phyloP scores from a whole-genome alignment of 768 basidiomycete species.

The Trichaptum fuscoviolaceum region DNA sequence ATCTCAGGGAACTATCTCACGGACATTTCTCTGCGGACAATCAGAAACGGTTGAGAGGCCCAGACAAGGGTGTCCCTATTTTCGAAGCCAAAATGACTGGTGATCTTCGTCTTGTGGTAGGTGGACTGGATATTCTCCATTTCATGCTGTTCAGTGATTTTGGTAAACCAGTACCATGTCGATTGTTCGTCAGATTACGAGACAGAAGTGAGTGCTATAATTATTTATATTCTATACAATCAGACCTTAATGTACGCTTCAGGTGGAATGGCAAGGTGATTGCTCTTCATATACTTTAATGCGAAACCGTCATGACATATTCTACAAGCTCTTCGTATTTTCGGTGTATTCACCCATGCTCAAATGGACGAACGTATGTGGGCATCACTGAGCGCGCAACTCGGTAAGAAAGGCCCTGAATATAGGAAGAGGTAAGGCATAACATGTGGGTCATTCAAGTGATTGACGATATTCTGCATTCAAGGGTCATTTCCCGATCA shows the following conservation, averaged over 20 bases:
- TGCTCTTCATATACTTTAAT: background rate
- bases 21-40: conserved; percentile 68
- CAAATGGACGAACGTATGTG: conserved; percentile 42
- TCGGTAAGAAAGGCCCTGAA: conserved; percentile 40
- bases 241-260: background rate
- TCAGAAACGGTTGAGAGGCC: conserved; percentile 51
- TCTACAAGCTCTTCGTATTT: conserved; percentile 39
- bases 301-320: background rate
- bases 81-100: conserved; percentile 65
- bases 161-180: conserved; percentile 37
- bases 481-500: conserved; percentile 22
- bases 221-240: conserved; percentile 2
- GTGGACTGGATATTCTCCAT: conserved; percentile 13
- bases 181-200: conserved; percentile 38
- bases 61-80: conserved; percentile 45
- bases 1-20: conserved; percentile 55
- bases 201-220: conserved; percentile 19
- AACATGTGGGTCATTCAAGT: background rate
- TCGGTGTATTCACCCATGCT: conserved; percentile 45
- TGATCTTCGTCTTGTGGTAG: conserved; percentile 45
- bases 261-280: conserved; percentile 38
- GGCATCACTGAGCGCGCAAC: conserved; percentile 38
- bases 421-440: conserved; percentile 44
- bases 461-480: conserved; percentile 36
- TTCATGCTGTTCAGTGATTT: conserved; percentile 3